Evolutionary conservation across 805 yeast species (phyloP), one percentile per base, ranked within the genome.

Genomic region (Metschnikowia cubensis): DNA sequence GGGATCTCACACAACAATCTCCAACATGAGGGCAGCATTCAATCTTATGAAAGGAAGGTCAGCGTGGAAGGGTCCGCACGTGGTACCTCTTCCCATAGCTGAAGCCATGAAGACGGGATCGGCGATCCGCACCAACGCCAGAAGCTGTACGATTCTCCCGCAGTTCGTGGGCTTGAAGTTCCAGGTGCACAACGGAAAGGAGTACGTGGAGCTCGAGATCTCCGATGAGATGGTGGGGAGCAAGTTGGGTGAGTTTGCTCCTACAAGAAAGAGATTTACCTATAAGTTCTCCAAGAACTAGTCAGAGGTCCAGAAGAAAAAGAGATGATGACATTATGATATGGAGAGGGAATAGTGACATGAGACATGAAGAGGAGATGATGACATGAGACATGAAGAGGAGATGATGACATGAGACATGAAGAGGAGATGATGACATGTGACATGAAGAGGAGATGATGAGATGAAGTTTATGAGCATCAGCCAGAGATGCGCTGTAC

Each of bases 211-310:
- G 46, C 78, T 94, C 47, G 89, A 85, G 57, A 80, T 94, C 29
- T 81, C 86, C 7, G 97, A 94, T 65, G 94, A 94, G 60, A 94
- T 94, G 99, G 97, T 94, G 52, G 99, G 99, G 17, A 81, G 84
- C 58, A 94, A 92, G 66, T 73, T 94, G 49, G 99, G 99, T 1
- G 97, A 92, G 68, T 94, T 89, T 74, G 96, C 96, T 1, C 89
- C 91, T 48, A 94, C 99, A 1, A 81, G 98, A 70, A 88, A 89
- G 80, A 82, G 85, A 65, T 89, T 88, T 70, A 82, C 80, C 55
- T 90, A 87, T 72, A 87, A 90, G 47, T 87, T 80, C 68, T 82
- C 90, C 33, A 85, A 85, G 76, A 85, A 84, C 62, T 79, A 74
- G 53, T 25, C 29, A 25, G 7, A 25, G 10, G 29, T 8, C 29